phyloP scores from a whole-genome alignment of 108 stramenopile species.

The Nitzschia sp. region DNA sequence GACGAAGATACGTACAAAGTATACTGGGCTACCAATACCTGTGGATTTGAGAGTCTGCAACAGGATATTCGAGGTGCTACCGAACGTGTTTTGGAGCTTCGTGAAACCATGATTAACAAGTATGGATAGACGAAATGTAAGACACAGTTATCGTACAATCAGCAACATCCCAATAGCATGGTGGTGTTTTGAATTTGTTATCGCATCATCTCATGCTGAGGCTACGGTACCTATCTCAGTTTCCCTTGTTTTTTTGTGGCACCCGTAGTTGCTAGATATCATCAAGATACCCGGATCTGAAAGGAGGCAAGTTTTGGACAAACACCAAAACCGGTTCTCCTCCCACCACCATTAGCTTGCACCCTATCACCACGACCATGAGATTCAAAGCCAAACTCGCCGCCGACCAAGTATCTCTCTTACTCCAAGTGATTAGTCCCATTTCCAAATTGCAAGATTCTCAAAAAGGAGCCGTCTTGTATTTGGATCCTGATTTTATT shows the following conservation, averaged over 20 bases:
- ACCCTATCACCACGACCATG: slow-evolving; percentile 40
- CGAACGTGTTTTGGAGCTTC: slow-evolving; percentile 81
- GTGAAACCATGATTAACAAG: slow-evolving; percentile 68
- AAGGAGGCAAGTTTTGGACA: too few relatives aligned
- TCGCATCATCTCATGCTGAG: too few relatives aligned
- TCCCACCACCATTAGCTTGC: too few relatives aligned
- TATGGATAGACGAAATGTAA: slow-evolving; percentile 22
- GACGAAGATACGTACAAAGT: slow-evolving; percentile 51
- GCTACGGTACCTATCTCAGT: too few relatives aligned
- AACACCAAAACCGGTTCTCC: too few relatives aligned
- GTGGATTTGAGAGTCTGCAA: slow-evolving; percentile 90
- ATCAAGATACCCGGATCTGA: too few relatives aligned
- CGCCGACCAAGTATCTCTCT: slow-evolving; percentile 66
- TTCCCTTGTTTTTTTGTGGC: too few relatives aligned
- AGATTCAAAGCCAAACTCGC: slow-evolving; percentile 84
- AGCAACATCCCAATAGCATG: too few relatives aligned
- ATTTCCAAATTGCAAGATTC: slow-evolving; percentile 47
- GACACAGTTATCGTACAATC: too few relatives aligned
- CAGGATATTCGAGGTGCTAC: slow-evolving; percentile 93
- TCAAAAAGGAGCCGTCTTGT: slow-evolving; percentile 58
- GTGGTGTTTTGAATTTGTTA: too few relatives aligned
- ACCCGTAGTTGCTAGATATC: too few relatives aligned
- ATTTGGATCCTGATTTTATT: slow-evolving; percentile 65
- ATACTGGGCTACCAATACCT: slow-evolving; percentile 86
- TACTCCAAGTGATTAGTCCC: slow-evolving; percentile 64